Evolutionary conservation across 805 yeast genomes (phyloP).

Genomic region (Pichia rugopelliculosa): DNA sequence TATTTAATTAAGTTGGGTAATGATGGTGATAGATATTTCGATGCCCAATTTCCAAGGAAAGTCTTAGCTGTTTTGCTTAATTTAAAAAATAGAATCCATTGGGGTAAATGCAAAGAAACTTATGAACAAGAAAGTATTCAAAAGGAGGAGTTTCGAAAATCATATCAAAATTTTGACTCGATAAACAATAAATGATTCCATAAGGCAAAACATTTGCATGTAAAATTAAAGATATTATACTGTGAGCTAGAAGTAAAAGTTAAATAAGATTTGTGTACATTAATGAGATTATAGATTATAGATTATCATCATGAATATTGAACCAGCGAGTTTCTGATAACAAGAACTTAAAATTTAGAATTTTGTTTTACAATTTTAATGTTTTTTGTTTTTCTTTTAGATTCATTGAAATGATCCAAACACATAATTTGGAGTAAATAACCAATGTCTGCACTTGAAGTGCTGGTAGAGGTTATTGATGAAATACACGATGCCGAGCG

Average conservation of each 20-base stretch:
- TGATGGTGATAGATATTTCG: constrained; percentile 35
- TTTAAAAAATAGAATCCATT: constrained; percentile 54
- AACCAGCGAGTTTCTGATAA: neutral
- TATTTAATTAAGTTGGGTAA: constrained; percentile 20
- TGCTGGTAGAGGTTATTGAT: constrained; percentile 14
- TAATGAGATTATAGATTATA: no score
- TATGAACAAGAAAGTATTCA: constrained; percentile 56
- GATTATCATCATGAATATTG: neutral
- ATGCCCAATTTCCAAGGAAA: constrained; percentile 78
- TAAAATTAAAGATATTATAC: neutral
- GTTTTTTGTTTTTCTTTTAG: neutral
- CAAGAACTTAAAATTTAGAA: no score
- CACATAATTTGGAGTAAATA: neutral
- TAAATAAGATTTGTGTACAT: no score
- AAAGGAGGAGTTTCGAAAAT: constrained; percentile 52
- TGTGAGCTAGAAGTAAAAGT: neutral
- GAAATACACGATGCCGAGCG: constrained; percentile 11
- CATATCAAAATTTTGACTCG: constrained; percentile 26
- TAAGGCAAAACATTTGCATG: neutral
- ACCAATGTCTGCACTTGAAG: constrained; percentile 9
- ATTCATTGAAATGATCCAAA: neutral
- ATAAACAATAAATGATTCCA: neutral
- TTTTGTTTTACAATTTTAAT: neutral
- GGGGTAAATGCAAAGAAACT: constrained; percentile 71
- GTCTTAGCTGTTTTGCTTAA: constrained; percentile 60